Evolutionary conservation across 495 filamentous ascomycete genomes (phyloP), one percentile per base, ranked within the genome.

Genomic region (Xylaria flabelliformis): DNA sequence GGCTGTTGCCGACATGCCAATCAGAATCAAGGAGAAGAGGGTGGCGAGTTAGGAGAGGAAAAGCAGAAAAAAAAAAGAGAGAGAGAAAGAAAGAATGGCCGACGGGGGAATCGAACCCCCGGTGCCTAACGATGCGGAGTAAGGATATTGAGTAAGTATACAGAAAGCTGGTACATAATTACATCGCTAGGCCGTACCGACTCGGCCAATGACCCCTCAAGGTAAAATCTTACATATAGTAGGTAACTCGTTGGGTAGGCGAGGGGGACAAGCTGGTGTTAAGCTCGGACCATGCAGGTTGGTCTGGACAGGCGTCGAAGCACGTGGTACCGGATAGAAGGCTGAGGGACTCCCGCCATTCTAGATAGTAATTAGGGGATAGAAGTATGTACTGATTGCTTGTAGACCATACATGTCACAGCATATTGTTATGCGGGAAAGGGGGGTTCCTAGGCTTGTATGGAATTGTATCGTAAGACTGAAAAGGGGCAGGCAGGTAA

Each of bases 31-130:
- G 7, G 10, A 26, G 21, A 59, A 59, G 2, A 59, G 36, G 7
- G 55, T 17, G 29, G 17, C 26, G 6, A n/a, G 21, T 15, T 7
- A 1, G 34, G 34, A 34, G 9, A 2, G 4, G 6, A 9, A 36
- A 17, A 29, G 26, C 26, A 29, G 26, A 29, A 2, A 17, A 32
- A 1, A 5, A 1, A 56, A 19, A 56, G 5, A 17, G 17, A 56
- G 15, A 32, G 2, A 56, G 9, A 56, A 6, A 17, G 17, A 56
- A 5, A 32, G 2, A 8, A 17, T 59, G 29, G 62, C 41, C 62
- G 10, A 29, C 41, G 41, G 46, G 62, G 62, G 62, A 64, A 64
- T 64, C 62, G 62, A 64, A 64, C 62, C 62, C 62, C 41, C 62
- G 13, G 41, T 26, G 15, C 62, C 62, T 64, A 64, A 48, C 24